Evolutionary conservation across 2,329 filamentous ascomycete species (phyloP), one percentile per base, ranked within the genome.

Genomic region (Trichoderma sp.): DNA sequence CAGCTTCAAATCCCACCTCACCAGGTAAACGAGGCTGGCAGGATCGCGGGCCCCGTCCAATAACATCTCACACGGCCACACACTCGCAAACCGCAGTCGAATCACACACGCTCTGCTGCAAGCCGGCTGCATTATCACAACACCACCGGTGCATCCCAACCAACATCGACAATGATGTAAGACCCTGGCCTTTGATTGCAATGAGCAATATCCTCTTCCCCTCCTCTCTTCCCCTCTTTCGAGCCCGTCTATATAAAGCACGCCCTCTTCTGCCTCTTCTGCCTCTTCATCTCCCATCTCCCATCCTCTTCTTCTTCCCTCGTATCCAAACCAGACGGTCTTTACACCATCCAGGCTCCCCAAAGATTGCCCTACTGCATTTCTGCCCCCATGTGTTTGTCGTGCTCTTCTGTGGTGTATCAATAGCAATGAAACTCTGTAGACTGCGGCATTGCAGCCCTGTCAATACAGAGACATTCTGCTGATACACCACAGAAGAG

Each of bases 21-120:
- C n/a, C 53, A 15, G 3, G 73, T 68, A 68, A 81, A 82, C 4
- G 72, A 68, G 15, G 73, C 68, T 1, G 80, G 76, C 2, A 73
- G 64, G 5, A 56, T 56, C 53, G 8, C n/a, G 3, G 19, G 8
- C 6, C 53, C 2, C n/a, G 3, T 57, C 54, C 54, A 57, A 57
- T 57, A 5, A 17, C 13, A 57, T 17, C 7, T n/a, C 10, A 25
- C 4, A 1, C 13, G 8, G 32, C 13, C 34, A 27, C 54, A 25
- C 53, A 1, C n/a, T 22, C 13, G 7, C 1, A 2, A 9, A 17
- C 39, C 7, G 4, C 22, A 2, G 19, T 42, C 39, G 13, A 60
- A 60, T 48, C 39, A 56, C 15, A 12, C 4, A 48, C 3, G n/a
- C 27, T 34, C 39, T 22, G 17, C 25, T 45, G 56, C 37, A 59